Conservation (phyloP, 768 basidiomycete genomes). For the Megacollybia marginata region DNA sequence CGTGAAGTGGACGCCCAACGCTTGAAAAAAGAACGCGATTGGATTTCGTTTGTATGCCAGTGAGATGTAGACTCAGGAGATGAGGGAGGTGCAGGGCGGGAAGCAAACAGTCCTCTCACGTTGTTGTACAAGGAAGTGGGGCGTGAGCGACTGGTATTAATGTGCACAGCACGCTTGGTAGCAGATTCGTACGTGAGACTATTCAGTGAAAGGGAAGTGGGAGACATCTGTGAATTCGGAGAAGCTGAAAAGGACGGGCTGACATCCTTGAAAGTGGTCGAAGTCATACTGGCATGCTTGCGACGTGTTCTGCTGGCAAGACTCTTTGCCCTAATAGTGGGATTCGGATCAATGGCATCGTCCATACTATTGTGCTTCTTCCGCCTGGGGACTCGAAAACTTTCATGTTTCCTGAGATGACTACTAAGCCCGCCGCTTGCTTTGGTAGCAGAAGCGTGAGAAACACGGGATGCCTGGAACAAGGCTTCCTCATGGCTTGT, state of each 20-base stretch:
- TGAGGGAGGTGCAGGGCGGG: slow-evolving; percentile 14
- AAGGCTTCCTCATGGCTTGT: slow-evolving; percentile 55
- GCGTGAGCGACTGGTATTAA: slow-evolving; percentile 13
- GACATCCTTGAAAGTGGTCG: slow-evolving; percentile 19
- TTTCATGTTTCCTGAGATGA: slow-evolving; percentile 60
- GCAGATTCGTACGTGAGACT: slow-evolving; percentile 5
- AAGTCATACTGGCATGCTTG: slow-evolving; percentile 27
- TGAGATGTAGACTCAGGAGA: not conserved
- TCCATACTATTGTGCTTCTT: slow-evolving; percentile 29
- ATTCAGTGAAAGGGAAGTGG: slow-evolving; percentile 4
- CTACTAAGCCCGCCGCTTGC: slow-evolving; percentile 52
- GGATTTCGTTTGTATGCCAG: slow-evolving; percentile 12
- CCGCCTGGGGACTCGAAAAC: slow-evolving; percentile 56
- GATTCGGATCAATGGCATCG: not conserved
- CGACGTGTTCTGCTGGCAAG: slow-evolving; percentile 13
- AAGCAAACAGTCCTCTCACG: slow-evolving; percentile 51
- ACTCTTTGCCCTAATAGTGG: slow-evolving; percentile 2
- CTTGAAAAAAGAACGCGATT: slow-evolving; percentile 25
- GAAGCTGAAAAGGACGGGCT: slow-evolving; percentile 24
- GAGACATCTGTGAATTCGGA: slow-evolving; percentile 25
- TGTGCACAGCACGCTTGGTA: slow-evolving; percentile 20
- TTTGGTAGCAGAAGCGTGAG: slow-evolving; percentile 30
- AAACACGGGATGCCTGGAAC: slow-evolving; percentile 44
- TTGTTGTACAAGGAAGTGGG: slow-evolving; percentile 56
- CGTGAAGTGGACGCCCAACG: slow-evolving; percentile 45